Conservation (phyloP, 2,329 filamentous ascomycete genomes). For the Colletotrichum scovillei region DNA sequence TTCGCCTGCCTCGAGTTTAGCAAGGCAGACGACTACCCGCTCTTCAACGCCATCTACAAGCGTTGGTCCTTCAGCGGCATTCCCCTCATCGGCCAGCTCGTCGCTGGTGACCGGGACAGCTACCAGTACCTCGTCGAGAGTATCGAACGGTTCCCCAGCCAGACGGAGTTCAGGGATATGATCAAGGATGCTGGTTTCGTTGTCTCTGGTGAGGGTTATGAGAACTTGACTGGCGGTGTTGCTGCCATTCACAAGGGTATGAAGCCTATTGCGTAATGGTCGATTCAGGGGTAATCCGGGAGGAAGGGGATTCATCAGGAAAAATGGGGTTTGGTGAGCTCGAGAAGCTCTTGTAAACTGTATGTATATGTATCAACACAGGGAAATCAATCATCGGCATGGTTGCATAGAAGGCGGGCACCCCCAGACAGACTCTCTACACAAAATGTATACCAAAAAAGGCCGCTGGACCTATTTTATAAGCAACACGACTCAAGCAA, state of each 20-base stretch:
- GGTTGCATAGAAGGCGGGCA: constrained; percentile 7
- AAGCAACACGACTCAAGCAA: neutral
- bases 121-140: constrained; percentile 99
- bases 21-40: constrained; percentile 78
- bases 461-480: constrained; percentile 15
- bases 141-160: constrained; percentile 91
- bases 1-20: constrained; percentile 98
- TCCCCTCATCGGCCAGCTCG: constrained; percentile 92
- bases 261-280: constrained; percentile 68
- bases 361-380: constrained; percentile 24
- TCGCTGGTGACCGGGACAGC: constrained; percentile 92
- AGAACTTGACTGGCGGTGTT: constrained; percentile 91
- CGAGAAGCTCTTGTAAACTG: constrained; percentile 26
- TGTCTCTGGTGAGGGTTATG: constrained; percentile 84
- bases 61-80: constrained; percentile 96
- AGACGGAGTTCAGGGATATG: constrained; percentile 86
- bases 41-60: constrained; percentile 91
- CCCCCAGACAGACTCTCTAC: constrained; percentile 8
- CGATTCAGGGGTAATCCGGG: neutral
- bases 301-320: neutral
- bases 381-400: neutral
- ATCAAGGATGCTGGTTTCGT: constrained; percentile 87
- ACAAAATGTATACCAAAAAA: constrained; percentile 9
- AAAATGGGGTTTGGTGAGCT: neutral
- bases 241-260: constrained; percentile 97